A percentile compares a stretch with the other conserved stretches of the same genome.
These are phyloP conservation scores for Boletus sp. DNA, from an alignment of 768 basidiomycete genomes.

Conservation along the genomic window DNA sequence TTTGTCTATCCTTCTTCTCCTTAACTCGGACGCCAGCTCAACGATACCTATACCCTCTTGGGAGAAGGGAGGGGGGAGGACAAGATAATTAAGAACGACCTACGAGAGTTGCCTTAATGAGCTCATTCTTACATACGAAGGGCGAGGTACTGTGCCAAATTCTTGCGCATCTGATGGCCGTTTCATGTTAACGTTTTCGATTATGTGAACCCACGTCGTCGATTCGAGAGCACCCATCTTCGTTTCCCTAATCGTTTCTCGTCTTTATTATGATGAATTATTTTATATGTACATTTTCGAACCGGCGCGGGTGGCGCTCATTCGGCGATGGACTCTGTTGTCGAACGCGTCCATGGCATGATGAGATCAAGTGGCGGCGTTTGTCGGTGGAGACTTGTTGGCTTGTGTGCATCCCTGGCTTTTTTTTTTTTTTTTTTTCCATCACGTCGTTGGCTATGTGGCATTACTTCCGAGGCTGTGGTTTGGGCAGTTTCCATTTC, in stretches of 20 bases:
- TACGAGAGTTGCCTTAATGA: not conserved
- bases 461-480: not conserved
- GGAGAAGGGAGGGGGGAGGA: not conserved
- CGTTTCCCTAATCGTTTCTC: not conserved
- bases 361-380: not conserved
- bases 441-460: not conserved
- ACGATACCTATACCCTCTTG: not conserved
- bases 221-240: not conserved
- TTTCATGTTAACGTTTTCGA: conserved; percentile 13
- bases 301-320: not conserved
- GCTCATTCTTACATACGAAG: conserved; percentile 13
- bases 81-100: not conserved
- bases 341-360: not conserved
- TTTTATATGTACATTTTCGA: not conserved
- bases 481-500: not conserved
- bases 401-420: not conserved
- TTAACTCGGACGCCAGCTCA: not conserved
- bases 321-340: not conserved
- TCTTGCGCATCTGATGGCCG: conserved; percentile 21
- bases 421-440: not conserved
- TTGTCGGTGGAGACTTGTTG: not conserved
- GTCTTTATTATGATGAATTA: not conserved
- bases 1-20: not conserved
- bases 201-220: conserved; percentile 1
- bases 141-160: not conserved